Conservation (phyloP, 225 moss, liverwort and hornwort species). For the Neckera pumila region DNA sequence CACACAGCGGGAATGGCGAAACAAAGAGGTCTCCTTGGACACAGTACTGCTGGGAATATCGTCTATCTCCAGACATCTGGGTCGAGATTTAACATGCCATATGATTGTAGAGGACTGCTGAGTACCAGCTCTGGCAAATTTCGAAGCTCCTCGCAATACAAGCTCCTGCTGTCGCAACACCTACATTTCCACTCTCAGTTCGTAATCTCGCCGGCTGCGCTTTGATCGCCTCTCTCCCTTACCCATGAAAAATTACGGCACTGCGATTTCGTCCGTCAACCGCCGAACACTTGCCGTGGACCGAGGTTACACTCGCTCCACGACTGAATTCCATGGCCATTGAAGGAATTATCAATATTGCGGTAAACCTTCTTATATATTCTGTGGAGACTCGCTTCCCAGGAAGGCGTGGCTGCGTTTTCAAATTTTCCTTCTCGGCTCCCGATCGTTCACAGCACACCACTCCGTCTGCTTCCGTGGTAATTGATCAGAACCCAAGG, state of each 20-base stretch:
- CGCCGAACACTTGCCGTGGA: neutral
- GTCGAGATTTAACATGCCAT: neutral
- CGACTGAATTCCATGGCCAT: neutral
- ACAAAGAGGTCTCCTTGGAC: neutral
- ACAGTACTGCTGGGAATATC: neutral
- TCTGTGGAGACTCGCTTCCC: neutral
- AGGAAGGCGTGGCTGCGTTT: neutral
- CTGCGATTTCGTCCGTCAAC: neutral
- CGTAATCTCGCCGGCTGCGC: neutral
- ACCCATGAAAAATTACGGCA: neutral
- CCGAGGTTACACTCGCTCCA: conserved; percentile 13
- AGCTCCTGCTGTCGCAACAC: neutral
- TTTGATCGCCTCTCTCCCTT: neutral
- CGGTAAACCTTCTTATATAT: neutral
- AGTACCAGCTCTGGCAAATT: neutral
- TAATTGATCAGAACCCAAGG: neutral
- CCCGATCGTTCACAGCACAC: neutral
- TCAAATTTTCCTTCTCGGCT: neutral
- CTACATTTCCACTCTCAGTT: neutral
- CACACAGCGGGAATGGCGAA: neutral
- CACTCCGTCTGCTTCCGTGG: neutral
- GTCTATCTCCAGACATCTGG: neutral
- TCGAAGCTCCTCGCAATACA: neutral
- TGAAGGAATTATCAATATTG: neutral
- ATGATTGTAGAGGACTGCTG: neutral